These are phyloP conservation scores for Malassezia brasiliensis DNA, from an alignment of 1,284 basidiomycete genomes.

Conservation along the genomic window DNA sequence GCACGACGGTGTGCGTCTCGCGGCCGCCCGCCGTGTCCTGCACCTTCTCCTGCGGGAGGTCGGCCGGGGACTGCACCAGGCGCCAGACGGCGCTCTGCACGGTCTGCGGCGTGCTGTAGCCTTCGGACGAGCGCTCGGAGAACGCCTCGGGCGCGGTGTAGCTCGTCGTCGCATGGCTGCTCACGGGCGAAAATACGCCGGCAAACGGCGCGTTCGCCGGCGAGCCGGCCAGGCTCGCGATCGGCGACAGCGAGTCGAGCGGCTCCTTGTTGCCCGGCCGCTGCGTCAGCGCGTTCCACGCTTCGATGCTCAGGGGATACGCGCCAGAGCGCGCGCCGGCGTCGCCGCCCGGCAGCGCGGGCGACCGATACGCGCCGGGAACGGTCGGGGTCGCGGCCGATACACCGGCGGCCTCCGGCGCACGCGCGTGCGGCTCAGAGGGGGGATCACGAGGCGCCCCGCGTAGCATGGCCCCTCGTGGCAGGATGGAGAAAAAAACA, in stretches of 20 bases:
- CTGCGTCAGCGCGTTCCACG: slow-evolving; percentile 4
- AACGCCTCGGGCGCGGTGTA: neutral
- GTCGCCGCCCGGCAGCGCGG: neutral
- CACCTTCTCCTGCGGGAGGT: neutral
- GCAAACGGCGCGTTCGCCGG: too few species aligned
- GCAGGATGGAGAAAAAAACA: neutral
- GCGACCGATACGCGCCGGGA: neutral
- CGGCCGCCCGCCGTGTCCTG: neutral
- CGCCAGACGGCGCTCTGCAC: slow-evolving; percentile 4
- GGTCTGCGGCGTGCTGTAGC: slow-evolving; percentile 3
- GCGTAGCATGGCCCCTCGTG: neutral
- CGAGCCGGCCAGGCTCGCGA: neutral
- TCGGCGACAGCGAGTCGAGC: slow-evolving; percentile 3
- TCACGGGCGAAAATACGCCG: neutral
- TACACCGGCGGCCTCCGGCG: too few species aligned
- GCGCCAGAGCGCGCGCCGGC: neutral
- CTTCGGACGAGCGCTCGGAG: neutral
- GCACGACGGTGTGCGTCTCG: slow-evolving; percentile 1
- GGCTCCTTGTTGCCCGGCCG: neutral
- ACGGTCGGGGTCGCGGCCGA: neutral
- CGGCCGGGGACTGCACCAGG: neutral
- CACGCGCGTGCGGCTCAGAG: too few species aligned
- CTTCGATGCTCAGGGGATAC: neutral
- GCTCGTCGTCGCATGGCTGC: neutral
- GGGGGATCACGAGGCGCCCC: neutral